Evolutionary conservation across 495 filamentous ascomycete species (phyloP), one percentile per base, ranked within the genome.

Genomic region (Letharia lupina): DNA sequence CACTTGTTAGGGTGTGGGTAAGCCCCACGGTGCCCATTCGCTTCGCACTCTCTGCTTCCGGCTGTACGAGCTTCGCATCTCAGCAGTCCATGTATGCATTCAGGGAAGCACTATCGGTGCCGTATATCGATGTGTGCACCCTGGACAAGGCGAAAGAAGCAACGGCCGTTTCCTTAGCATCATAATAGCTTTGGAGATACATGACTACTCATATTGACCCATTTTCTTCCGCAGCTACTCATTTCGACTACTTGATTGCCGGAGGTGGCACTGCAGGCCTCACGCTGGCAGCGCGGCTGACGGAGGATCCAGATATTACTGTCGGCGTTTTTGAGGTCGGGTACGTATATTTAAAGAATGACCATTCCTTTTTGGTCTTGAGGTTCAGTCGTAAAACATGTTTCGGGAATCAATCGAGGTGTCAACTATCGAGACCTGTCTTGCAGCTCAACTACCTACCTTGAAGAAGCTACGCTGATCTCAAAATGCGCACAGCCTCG

Each of bases 301-400:
- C 76, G 41, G 82, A 83, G 54, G 72, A 79, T 62, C 70, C 74
- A 16, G 69, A 78, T 35, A 75, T 80, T 52, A 71, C 66, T 6
- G 83, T 86, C n/a, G 69, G 81, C 4, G 79, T 85, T 5, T 75
- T 85, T 60, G 83, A 86, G 69, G 82, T 77, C 33, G 83, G 83
- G 23, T 28, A 0, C 23, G 23, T 28, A 28, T 28, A 28, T 28
- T 28, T 28, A 28, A 28, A 28, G 23, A 28, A 28, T 28, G 23
- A 28, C 23, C 23, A 28, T 28, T 28, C 23, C 0, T 28, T 28
- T 28, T 28, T 28, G 23, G 23, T 28, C 23, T 28, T 28, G 23
- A 28, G 23, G 23, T 28, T 28, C 0, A 28, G 23, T 28, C 23
- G 23, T 28, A 28, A 28, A 28, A 28, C 23, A 28, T 28, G 23